Base-by-base conservation (phyloP, 2,329 filamentous ascomycete genomes). In the Fusarium mangiferae region DNA sequence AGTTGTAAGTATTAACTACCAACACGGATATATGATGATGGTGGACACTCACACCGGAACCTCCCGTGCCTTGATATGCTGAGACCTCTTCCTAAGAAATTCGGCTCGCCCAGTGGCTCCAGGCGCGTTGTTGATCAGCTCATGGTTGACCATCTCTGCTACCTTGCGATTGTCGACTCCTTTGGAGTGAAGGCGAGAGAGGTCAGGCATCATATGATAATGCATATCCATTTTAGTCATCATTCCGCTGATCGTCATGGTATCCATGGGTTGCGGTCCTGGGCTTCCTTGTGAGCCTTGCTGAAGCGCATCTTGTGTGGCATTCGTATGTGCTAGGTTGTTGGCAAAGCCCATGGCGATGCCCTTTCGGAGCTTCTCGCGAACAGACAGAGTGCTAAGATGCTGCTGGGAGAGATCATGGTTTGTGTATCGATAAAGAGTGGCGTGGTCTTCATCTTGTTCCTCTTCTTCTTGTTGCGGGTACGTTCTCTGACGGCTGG, bases 351-450 rank as follows among this genome's bases (percentile, higher is more conserved):
- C 49, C 60, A 65, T 70, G 18, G 68, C 60, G 59, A 77, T 64
- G 11, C 75, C 75, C 51, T 75, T 75, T 38, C 45, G 62, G n/a
- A 76, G 60, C 35, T 74, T 76, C 30, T 76, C 75, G 11, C 60
- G 42, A 17, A 71, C 52, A 15, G 66, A 69, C 7, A 76, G 64
- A 7, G 51, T 62, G 38, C 48, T 52, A 33, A 73, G 66, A n/a
- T 69, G 56, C 10, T 73, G 63, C 38, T 71, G 48, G 3, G 70
- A 62, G 14, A 73, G 66, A 12, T 73, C 70, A 15, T 52, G 30
- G 35, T 67, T 71, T 17, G 48, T 30, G 8, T 51, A 42, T 28
- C 20, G 54, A 33, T 28, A 36, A 30, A 26, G 20, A 41, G 10
- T 18, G 15, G 28, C 28, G 10, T 42, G 58, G 7, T 33, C 26